These are phyloP conservation scores for Sporodiniella umbellata DNA, from an alignment of 371 early-diverging fungal species.

Conservation along the genomic window DNA sequence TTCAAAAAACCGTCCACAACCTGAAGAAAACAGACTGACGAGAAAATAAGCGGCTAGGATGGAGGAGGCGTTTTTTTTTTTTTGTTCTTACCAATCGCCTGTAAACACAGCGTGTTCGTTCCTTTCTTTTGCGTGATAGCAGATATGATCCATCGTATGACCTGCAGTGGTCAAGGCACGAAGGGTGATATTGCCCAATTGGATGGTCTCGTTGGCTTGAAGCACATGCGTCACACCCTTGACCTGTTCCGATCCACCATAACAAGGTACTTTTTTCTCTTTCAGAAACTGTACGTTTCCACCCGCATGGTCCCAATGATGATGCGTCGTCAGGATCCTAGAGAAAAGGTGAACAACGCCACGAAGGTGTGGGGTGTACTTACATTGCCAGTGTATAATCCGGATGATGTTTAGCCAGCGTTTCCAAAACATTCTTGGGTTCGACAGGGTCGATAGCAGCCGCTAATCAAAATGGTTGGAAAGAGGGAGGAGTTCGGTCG, in stretches of 20 bases:
- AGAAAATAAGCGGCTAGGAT: neutral
- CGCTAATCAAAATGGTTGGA: conserved; percentile 9
- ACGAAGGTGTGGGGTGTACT: neutral
- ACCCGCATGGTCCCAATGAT: conserved; percentile 79
- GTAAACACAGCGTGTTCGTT: conserved; percentile 31
- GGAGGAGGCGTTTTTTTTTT: neutral
- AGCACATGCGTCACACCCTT: conserved; percentile 58
- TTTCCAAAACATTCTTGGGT: conserved; percentile 46
- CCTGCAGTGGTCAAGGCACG: conserved; percentile 65
- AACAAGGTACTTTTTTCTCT: conserved; percentile 20
- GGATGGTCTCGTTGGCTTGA: conserved; percentile 61
- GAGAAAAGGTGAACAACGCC: neutral
- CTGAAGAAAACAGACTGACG: conserved; percentile 42
- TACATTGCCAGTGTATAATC: conserved; percentile 49
- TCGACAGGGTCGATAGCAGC: conserved; percentile 60
- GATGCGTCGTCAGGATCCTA: conserved; percentile 72
- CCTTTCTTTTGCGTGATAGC: conserved; percentile 21
- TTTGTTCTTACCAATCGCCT: conserved; percentile 19
- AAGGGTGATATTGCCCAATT: conserved; percentile 57
- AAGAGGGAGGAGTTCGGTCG: neutral
- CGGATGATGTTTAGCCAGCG: conserved; percentile 21
- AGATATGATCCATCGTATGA: conserved; percentile 75
- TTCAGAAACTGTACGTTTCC: conserved; percentile 64
- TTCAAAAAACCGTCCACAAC: conserved; percentile 94
- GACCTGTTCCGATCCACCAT: conserved; percentile 51